Evolutionary conservation across 306 rosid genomes (phyloP), one percentile per base, ranked within the genome.

Genomic region (Quercus robur): DNA sequence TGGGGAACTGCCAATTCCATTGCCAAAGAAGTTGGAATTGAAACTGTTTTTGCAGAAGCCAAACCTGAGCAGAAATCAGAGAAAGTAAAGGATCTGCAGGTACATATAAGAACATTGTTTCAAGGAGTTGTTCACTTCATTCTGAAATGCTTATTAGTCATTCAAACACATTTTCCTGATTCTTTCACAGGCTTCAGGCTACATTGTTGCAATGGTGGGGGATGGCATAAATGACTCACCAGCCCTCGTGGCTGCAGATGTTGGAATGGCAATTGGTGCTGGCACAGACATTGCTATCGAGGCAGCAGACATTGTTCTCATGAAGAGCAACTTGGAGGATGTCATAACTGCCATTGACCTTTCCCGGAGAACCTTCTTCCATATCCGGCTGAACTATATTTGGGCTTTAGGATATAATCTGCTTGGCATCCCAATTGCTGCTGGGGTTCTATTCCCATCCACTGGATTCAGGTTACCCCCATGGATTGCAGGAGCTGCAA

Each of bases 401-500:
- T 91, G 97, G 98, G 98, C 98, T 17, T 59, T 94, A 62, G 91
- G 93, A 15, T 94, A 91, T 26, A 94, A 94, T 79, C 21, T 94
- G 21, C 87, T 94, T 17, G 91, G 94, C 63, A 94, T 94, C 44
- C 97, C 95, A 10, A 86, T 94, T 31, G 97, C 98, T 2, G 97
- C 97, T 0, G 97, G 97, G 10, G 69, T 78, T 21, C 84, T 94
- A 63, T 94, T 77, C 70, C 93, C 98, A 1, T 87, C 86, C 33
- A 87, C 93, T 17, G 74, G 86, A 62, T 86, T 91, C 74, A 74
- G 97, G 11, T 70, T 91, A 63, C 98, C 95, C 0, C 98, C 98
- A n/a, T 94, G 98, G 97, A 80, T 94, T 82, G 98, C 98, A 30
- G 97, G 98, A 70, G 98, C 93, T 41, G 97, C 98, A 58, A 94